phyloP scores from a whole-genome alignment of 2,329 filamentous ascomycete genomes.

The Colletotrichum orchidophilum region DNA sequence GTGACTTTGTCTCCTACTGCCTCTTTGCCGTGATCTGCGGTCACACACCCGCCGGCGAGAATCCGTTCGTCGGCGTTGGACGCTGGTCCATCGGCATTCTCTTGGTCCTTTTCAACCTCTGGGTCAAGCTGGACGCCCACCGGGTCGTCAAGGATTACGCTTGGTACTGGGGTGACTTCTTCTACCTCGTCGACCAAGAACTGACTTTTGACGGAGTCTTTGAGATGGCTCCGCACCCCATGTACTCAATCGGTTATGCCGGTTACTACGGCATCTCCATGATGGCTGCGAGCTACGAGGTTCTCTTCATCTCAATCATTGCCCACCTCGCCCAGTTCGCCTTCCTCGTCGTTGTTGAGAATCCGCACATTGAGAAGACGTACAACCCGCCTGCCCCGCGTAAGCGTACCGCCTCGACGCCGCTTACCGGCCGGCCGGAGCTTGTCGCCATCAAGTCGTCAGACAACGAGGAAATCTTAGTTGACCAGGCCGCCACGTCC shows the following conservation, averaged over 20 bases:
- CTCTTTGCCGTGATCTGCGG: constrained; percentile 93
- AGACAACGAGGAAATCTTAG: constrained; percentile 29
- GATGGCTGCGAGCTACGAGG: constrained; percentile 97
- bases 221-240: constrained; percentile 97
- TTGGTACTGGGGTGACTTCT: constrained; percentile 99
- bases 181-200: constrained; percentile 97
- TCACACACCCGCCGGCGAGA: constrained; percentile 78
- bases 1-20: constrained; percentile 97
- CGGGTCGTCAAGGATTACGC: constrained; percentile 98
- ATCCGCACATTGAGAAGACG: constrained; percentile 96
- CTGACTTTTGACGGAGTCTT: constrained; percentile 98
- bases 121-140: constrained; percentile 98
- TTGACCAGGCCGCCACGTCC: constrained; percentile 36
- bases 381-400: constrained; percentile 91
- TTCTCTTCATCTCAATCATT: constrained; percentile 94
- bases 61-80: constrained; percentile 70
- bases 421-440: constrained; percentile 39
- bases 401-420: constrained; percentile 54
- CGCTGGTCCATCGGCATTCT: constrained; percentile 83
- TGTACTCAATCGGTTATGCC: constrained; percentile 98
- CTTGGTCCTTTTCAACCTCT: constrained; percentile 92
- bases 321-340: constrained; percentile 94
- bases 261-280: constrained; percentile 98
- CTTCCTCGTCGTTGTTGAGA: constrained; percentile 92
- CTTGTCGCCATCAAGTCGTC: constrained; percentile 17